Percentiles rank a stretch among this genome's conserved stretches.
These are phyloP conservation scores for Mycena latifolia DNA, from an alignment of 768 basidiomycete species.

Conservation along the genomic window DNA sequence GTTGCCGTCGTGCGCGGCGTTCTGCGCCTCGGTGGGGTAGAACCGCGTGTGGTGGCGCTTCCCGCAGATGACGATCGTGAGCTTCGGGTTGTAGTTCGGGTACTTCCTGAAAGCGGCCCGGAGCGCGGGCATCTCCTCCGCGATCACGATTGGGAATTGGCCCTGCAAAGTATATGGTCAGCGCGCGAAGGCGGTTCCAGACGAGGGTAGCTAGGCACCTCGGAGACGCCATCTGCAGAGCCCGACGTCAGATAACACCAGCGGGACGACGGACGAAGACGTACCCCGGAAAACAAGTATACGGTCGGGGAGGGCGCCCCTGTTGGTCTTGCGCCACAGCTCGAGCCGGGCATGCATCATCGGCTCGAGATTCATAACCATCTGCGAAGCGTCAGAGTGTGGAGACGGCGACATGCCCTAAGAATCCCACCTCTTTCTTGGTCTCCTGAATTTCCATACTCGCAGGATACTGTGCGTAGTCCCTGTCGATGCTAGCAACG, in stretches of 20 bases:
- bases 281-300: slow-evolving; percentile 74
- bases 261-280: not conserved
- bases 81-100: slow-evolving; percentile 60
- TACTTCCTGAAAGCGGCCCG: slow-evolving; percentile 66
- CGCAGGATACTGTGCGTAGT: slow-evolving; percentile 79
- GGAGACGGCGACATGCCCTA: not conserved
- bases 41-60: slow-evolving; percentile 71
- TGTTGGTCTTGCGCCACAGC: slow-evolving; percentile 62
- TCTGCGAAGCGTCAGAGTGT: slow-evolving; percentile 57
- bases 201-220: slow-evolving; percentile 54
- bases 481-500: slow-evolving; percentile 78
- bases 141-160: slow-evolving; percentile 75
- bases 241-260: not conserved
- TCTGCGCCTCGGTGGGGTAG: slow-evolving; percentile 66
- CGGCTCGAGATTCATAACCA: slow-evolving; percentile 73
- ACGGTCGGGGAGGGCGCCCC: slow-evolving; percentile 66
- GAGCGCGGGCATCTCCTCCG: slow-evolving; percentile 75
- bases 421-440: slow-evolving; percentile 73
- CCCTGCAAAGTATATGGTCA: slow-evolving; percentile 61
- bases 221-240: slow-evolving; percentile 77
- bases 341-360: slow-evolving; percentile 80
- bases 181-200: not conserved
- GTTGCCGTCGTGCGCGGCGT: slow-evolving; percentile 77
- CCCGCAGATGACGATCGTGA: slow-evolving; percentile 84
- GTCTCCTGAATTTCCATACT: slow-evolving; percentile 80